phyloP scores from a whole-genome alignment of 345 rosid species.

The Chamaenerion angustifolium region DNA sequence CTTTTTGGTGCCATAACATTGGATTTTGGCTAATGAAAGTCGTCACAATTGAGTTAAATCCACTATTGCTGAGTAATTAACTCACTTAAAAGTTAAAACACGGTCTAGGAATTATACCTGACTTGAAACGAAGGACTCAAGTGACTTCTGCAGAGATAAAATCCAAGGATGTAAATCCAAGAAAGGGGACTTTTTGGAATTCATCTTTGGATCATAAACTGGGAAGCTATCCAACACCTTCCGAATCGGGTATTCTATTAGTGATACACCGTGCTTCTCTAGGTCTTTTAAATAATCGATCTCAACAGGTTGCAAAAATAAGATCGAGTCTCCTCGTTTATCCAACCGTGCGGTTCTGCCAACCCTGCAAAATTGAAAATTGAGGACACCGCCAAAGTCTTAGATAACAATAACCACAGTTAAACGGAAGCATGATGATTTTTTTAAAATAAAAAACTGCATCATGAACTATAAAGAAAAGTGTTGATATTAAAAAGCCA shows the following conservation, averaged over 20 bases:
- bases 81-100: too few species aligned
- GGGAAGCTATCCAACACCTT: conserved; percentile 67
- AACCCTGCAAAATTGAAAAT: conserved; percentile 43
- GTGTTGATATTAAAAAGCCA: too few species aligned
- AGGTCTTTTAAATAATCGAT: conserved; percentile 66
- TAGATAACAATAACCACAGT: background rate
- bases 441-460: too few species aligned
- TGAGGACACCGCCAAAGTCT: background rate
- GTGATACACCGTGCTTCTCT: conserved; percentile 73
- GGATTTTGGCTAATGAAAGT: too few species aligned
- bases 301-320: conserved; percentile 84
- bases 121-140: conserved; percentile 42
- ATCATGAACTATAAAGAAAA: too few species aligned
- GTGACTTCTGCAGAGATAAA: conserved; percentile 54
- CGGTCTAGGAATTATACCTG: conserved; percentile 27
- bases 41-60: too few species aligned
- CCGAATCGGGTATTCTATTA: conserved; percentile 60
- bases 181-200: conserved; percentile 29
- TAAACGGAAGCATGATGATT: too few species aligned
- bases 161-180: conserved; percentile 77
- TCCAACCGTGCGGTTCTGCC: conserved; percentile 95
- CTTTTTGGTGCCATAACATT: too few species aligned
- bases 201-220: conserved; percentile 28
- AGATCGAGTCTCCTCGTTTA: conserved; percentile 73
- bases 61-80: too few species aligned